Conservation (phyloP, 768 basidiomycete genomes). For the Tephrocybe sp. region DNA sequence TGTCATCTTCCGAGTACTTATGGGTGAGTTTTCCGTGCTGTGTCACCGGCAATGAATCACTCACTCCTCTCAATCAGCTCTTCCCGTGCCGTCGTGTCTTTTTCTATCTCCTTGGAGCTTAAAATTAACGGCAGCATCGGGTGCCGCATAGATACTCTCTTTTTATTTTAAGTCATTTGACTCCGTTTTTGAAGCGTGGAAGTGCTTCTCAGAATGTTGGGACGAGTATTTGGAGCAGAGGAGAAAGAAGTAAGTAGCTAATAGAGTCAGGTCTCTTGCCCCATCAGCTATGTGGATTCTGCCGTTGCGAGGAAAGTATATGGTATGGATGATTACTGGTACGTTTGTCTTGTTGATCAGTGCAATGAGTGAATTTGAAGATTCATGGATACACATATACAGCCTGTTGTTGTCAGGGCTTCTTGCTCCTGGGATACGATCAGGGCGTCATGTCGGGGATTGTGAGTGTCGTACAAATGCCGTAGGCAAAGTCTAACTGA, state of each 20-base stretch:
- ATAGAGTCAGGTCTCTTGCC: neutral
- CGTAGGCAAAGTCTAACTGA: no score
- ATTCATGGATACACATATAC: neutral
- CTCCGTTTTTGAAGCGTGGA: neutral
- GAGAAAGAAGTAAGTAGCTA: neutral
- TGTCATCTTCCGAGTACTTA: no score
- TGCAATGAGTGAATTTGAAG: neutral
- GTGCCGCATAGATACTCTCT: no score
- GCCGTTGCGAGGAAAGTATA: constrained; percentile 33
- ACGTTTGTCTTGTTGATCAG: neutral
- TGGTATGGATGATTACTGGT: constrained; percentile 42
- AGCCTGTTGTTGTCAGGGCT: constrained; percentile 42
- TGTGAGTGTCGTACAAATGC: constrained; percentile 19
- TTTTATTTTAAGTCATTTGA: constrained; percentile 13
- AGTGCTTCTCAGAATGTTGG: neutral
- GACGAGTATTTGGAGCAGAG: neutral
- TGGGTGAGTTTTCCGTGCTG: no score
- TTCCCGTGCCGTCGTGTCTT: no score
- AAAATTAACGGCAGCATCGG: no score
- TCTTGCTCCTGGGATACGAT: constrained; percentile 37
- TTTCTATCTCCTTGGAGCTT: no score
- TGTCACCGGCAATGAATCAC: no score
- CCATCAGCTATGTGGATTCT: constrained; percentile 31
- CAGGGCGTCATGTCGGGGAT: constrained; percentile 44
- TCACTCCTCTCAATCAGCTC: no score